phyloP scores from a whole-genome alignment of 352 stramenopile species.

The Phytophthora foliorum region DNA sequence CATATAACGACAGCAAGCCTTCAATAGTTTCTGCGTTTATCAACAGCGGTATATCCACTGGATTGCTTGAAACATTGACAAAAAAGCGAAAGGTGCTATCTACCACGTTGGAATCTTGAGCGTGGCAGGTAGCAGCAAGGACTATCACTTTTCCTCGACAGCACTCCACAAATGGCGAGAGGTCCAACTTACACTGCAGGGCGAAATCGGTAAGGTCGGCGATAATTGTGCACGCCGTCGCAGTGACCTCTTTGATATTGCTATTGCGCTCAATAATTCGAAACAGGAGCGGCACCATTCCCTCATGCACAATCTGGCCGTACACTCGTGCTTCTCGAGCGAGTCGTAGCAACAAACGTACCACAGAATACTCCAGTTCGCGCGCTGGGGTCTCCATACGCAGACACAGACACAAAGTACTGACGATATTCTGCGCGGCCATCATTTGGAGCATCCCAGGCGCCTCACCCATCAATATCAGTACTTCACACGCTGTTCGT shows the following conservation, averaged over 20 bases:
- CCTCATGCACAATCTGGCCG: conserved; percentile 67
- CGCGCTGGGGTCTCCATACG: conserved; percentile 20
- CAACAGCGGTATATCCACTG: conserved; percentile 54
- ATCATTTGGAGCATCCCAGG: conserved; percentile 56
- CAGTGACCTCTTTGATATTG: conserved; percentile 58
- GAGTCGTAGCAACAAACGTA: conserved; percentile 51
- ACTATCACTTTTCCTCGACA: conserved; percentile 61
- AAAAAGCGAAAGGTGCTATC: conserved; percentile 66
- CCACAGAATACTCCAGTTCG: conserved; percentile 43
- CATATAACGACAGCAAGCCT: conserved; percentile 67
- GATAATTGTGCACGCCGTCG: conserved; percentile 68
- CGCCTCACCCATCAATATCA: conserved; percentile 49
- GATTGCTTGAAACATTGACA: conserved; percentile 59
- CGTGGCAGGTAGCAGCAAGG: conserved; percentile 42
- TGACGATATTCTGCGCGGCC: conserved; percentile 49
- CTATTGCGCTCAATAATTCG: conserved; percentile 64
- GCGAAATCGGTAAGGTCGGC: conserved; percentile 78
- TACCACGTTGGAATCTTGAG: conserved; percentile 44
- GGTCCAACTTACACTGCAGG: conserved; percentile 58
- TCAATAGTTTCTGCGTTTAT: conserved; percentile 68
- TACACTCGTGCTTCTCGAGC: conserved; percentile 52
- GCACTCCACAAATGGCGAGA: conserved; percentile 55
- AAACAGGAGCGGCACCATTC: conserved; percentile 61
- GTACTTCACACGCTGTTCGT: conserved; percentile 46
- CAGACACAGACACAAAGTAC: conserved; percentile 50